Base-by-base conservation (phyloP, 305 asterid species). In the Fraxinus sp. region DNA sequence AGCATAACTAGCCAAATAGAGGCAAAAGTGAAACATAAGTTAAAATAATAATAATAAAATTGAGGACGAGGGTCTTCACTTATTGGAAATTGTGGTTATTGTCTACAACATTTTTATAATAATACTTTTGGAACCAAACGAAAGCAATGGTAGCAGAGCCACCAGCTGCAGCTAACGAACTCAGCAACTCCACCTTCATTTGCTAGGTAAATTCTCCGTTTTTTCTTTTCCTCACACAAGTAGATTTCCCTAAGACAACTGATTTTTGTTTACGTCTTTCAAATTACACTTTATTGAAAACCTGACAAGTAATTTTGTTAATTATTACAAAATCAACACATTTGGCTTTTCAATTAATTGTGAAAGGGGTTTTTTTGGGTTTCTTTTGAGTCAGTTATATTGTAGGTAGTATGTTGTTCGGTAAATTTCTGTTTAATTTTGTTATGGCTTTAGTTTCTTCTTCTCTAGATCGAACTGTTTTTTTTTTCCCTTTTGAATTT, bases 391-490 rank as follows among this genome's bases (percentile, higher is more conserved):
- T 35, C 72, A 49, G 72, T 71, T 28, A n/a, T 77, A 5, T 32
- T 22, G 35, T 26, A 62, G 64, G 5, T 3, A 18, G 32, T 30
- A 8, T 32, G 22, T 7, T 55, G 22, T 55, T 77, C 8, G 7
- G 32, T 18, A 13, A 36, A 55, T 55, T 36, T 55, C 44, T 77
- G 72, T 55, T 37, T 76, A 77, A 78, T 70, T 82, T 82, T 82
- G 74, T 30, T 41, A 72, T 66, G 83, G 81, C 83, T 78, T 66
- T 55, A 83, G 82, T 80, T 83, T 88, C 75, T 35, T 37, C 66
- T 81, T 86, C 80, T 79, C n/a, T 77, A 81, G 89, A 88, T 90
- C 93, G 89, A 81, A 83, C 86, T 82, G 74, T 88, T 83, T 84
- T 52, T 78, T 35, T 64, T 71, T 83, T 70, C n/a, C 37, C 55